Base-by-base conservation (phyloP, 257 asterid genomes). In the Thymus mandschuricus region DNA sequence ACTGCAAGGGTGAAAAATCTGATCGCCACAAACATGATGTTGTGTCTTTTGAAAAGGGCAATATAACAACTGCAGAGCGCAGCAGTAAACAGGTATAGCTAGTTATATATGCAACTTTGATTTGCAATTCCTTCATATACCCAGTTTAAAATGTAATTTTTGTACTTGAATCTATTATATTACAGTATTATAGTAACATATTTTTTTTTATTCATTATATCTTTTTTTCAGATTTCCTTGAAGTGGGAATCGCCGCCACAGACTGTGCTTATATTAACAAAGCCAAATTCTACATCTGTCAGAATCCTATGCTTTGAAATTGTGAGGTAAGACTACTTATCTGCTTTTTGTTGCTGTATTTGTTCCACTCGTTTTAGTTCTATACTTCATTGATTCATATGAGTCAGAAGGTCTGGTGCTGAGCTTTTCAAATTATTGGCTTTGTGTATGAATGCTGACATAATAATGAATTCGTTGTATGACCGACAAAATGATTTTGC, bases 1-100 rank as follows among this genome's bases (percentile, higher is more conserved):
- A 83, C 81, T 89, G 90, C 88, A 94, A 94, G 74, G 99, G 97
- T 66, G 96, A 91, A 61, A 91, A 87, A 79, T 82, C 87, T 75
- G 88, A 94, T 72, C 96, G 90, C 77, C 90, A 91, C 85, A 94
- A 89, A 74, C 99, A 89, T 50, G 97, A 94, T 70, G 73, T 94
- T 57, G 99, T 94, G 78, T 94, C 99, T 48, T 94, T 94, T 76
- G 99, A 91, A 75, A 88, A 84, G 83, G 99, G 99, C 60, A 81
- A 94, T 80, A 94, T 94, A 79, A 89, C 97, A 72, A 85, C 97
- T 68, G 96, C 97, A 8, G 97, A 86, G 76, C 96, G 99, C 63
- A 94, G 97, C 82, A 94, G 95, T 72, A 94, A 87, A 76, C 97
- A 94, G 95, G 99, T 94, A 62, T 40, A 34, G 57, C 68, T 69